These are phyloP conservation scores for Hibiscus trionum DNA, from an alignment of 345 rosid species.

Conservation along the genomic window DNA sequence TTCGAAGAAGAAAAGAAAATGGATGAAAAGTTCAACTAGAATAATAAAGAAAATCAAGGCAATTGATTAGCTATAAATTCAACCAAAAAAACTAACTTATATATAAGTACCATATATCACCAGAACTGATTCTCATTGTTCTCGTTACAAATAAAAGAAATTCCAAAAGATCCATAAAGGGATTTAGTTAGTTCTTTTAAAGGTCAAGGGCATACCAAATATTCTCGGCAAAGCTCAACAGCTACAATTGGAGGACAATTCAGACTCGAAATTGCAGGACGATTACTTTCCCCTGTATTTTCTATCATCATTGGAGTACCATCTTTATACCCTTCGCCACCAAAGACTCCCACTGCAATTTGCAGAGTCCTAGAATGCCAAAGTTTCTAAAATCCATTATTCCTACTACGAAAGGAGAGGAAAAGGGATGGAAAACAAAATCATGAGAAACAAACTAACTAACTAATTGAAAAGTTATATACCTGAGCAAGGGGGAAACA, in stretches of 20 bases:
- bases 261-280: conserved; percentile 44
- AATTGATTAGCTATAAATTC: neutral
- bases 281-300: conserved; percentile 45
- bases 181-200: neutral
- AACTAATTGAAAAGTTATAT: neutral
- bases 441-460: neutral
- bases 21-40: neutral
- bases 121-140: neutral
- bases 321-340: conserved; percentile 37
- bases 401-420: neutral
- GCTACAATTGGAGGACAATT: conserved; percentile 52
- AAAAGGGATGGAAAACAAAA: too few relatives aligned
- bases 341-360: conserved; percentile 68
- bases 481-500: conserved; percentile 66
- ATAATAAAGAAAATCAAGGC: too few relatives aligned
- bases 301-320: conserved; percentile 48
- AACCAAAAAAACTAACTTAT: neutral
- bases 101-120: neutral
- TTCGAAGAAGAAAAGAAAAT: neutral
- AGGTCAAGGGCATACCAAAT: conserved; percentile 35
- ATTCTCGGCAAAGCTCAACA: conserved; percentile 64
- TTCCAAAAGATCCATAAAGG: neutral
- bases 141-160: neutral
- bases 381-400: neutral
- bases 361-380: conserved; percentile 55